Evolutionary conservation across 2,329 filamentous ascomycete species (phyloP), one percentile per base, ranked within the genome.

Genomic region (Lecanoromycetidae sp.): DNA sequence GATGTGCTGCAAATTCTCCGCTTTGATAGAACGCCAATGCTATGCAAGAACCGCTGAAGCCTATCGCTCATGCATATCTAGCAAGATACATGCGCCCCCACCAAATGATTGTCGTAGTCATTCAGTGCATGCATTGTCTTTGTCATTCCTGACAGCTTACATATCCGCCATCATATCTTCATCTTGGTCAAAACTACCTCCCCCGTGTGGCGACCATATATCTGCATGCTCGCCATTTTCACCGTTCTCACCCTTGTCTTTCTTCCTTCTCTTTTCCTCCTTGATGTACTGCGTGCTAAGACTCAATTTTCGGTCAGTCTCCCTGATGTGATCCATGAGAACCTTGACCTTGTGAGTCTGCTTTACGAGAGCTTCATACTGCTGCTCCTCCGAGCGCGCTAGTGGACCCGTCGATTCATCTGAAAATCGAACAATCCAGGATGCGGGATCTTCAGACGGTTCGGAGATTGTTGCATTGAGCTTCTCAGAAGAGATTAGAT

Each of bases 251-350:
- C 29, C n/a, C n/a, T 35, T 30, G 32, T 33, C 50, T 25, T 57
- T 57, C 55, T 65, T 70, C 45, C 71, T 67, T 51, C 67, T 74
- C 56, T 69, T 71, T 43, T 72, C 50, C 42, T 67, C 66, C 35
- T 77, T 73, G 26, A 79, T 63, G 55, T 75, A 77, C 57, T 81
- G 77, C 55, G 72, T 75, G 46, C 68, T 74, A 34, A 82, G 59
- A 34, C 71, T 73, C 41, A 81, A 57, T 15, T 70, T 71, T 44
- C 70, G 67, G 52, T 79, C 76, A 13, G 70, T 71, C 49, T 74
- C 69, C 53, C 69, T 68, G 36, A 79, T 66, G 54, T 71, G 69
- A 19, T 67, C 62, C 17, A 72, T 66, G 5, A 82, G 65, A 7
- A 57, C 55, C 43, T 71, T 66, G 2, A 78, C 71, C 23, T 70